phyloP scores from a whole-genome alignment of 2,329 filamentous ascomycete species.

The Fusarium avenaceum region DNA sequence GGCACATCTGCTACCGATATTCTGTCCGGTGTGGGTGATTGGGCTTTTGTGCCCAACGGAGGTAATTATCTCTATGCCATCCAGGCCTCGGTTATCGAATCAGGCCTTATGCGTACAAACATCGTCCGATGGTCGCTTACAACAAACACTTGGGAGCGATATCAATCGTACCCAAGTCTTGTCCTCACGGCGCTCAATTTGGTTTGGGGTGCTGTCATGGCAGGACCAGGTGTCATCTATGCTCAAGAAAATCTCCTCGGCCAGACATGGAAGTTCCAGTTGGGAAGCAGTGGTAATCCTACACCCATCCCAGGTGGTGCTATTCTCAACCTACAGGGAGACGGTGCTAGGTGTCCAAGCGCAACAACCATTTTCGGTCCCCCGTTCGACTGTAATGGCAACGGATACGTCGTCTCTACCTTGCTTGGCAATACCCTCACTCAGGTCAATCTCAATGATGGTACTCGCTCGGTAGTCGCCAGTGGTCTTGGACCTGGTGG shows the following conservation, averaged over 20 bases:
- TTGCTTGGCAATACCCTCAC: background rate
- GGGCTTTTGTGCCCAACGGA: constrained; percentile 13
- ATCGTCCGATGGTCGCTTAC: constrained; percentile 27
- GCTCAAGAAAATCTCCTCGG: constrained; percentile 27
- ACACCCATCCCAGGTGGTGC: background rate
- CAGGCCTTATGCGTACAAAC: constrained; percentile 18
- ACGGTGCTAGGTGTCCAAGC: constrained; percentile 30
- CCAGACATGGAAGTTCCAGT: constrained; percentile 20
- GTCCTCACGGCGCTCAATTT: constrained; percentile 14
- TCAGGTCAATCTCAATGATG: background rate
- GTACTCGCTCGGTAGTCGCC: background rate
- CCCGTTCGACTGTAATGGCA: background rate
- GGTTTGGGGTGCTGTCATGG: constrained; percentile 17
- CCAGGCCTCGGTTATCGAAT: constrained; percentile 8
- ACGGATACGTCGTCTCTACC: background rate
- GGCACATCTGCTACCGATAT: constrained; percentile 8
- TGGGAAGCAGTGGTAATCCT: constrained; percentile 1
- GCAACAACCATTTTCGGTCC: background rate
- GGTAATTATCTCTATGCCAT: constrained; percentile 16
- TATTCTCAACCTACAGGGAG: constrained; percentile 18
- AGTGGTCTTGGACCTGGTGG: background rate
- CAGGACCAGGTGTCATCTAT: constrained; percentile 1
- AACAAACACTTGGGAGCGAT: constrained; percentile 16
- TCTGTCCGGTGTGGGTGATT: constrained; percentile 5
- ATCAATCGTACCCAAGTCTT: constrained; percentile 5